Base-by-base conservation (phyloP, 257 asterid genomes). In the Misopates orontium region DNA sequence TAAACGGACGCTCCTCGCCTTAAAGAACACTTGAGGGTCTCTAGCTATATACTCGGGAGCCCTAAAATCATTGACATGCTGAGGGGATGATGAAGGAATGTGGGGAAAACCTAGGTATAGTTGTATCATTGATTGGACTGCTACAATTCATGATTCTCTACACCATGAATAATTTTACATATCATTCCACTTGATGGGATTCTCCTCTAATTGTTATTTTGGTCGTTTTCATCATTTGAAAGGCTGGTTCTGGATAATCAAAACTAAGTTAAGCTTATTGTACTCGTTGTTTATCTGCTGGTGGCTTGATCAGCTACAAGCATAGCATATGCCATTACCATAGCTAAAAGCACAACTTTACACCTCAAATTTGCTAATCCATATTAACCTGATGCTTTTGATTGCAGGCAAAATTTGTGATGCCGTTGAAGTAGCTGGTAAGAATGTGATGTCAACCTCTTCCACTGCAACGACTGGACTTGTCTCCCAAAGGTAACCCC, bases 391-490 rank as follows among this genome's bases (percentile, higher is more conserved):
- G 62, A 22, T 41, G 21, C 67, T 65, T 50, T 63, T 73, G 49
- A 39, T 56, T 48, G 74, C 75, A 90, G 99, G 95, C 82, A 83
- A 67, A 84, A 72, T 94, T 18, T 85, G 95, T 59, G 99, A 94
- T 73, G 97, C 96, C 69, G 96, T 81, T 74, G 99, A 94, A 81
- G 78, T 90, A 58, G 90, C 99, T 11, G 99, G 97, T 64, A 94
- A 85, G 84, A 86, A 82, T 75, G 99, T 94, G 47, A 85, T 88
- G 96, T 79, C 87, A 55, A 94, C 99, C 62, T 90, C 97, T 20
- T 80, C 87, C 67, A 88, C 89, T 0, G 96, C 90, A 75, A 94
- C 99, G 1, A 88, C 97, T 51, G 97, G 90, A 42, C 97, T 94
- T 57, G 91, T 94, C 31, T 70, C 85, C 42, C 96, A 94, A 74